These are phyloP conservation scores for Hericium rajendrae DNA, from an alignment of 768 basidiomycete genomes.

Conservation along the genomic window DNA sequence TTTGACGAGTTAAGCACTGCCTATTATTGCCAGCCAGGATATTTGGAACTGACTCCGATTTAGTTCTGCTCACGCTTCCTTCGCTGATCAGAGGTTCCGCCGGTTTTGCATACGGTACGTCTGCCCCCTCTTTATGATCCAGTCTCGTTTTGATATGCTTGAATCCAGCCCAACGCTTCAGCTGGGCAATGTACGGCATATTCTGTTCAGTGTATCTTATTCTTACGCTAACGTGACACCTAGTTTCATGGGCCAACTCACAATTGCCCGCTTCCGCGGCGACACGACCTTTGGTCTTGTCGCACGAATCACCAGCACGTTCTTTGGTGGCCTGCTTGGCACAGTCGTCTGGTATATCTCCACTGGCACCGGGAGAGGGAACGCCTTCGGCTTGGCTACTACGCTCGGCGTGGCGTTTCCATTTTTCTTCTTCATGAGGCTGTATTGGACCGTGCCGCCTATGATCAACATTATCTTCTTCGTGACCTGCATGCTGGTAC, in stretches of 20 bases:
- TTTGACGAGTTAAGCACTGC: constrained; percentile 36
- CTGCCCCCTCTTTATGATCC: neutral
- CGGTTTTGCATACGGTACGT: constrained; percentile 47
- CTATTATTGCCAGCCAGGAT: neutral
- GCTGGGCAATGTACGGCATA: constrained; percentile 59
- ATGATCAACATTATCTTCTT: constrained; percentile 66
- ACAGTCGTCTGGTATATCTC: constrained; percentile 71
- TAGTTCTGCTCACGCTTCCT: constrained; percentile 52
- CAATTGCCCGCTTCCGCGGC: constrained; percentile 60
- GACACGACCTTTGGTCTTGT: constrained; percentile 64
- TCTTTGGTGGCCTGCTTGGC: constrained; percentile 54
- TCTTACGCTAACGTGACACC: neutral
- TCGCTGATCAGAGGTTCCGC: constrained; percentile 47
- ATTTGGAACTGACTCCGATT: neutral
- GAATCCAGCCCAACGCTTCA: constrained; percentile 44
- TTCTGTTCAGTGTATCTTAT: neutral
- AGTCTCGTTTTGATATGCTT: neutral
- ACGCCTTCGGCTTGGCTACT: constrained; percentile 61
- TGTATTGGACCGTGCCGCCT: constrained; percentile 67
- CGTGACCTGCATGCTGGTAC: constrained; percentile 51
- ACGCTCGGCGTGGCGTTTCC: constrained; percentile 63
- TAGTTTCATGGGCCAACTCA: constrained; percentile 71
- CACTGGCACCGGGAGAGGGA: constrained; percentile 48
- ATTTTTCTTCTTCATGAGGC: constrained; percentile 55
- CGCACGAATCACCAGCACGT: constrained; percentile 53